These are phyloP conservation scores for Neurospora hispaniola DNA, from an alignment of 495 filamentous ascomycete genomes.

Conservation along the genomic window DNA sequence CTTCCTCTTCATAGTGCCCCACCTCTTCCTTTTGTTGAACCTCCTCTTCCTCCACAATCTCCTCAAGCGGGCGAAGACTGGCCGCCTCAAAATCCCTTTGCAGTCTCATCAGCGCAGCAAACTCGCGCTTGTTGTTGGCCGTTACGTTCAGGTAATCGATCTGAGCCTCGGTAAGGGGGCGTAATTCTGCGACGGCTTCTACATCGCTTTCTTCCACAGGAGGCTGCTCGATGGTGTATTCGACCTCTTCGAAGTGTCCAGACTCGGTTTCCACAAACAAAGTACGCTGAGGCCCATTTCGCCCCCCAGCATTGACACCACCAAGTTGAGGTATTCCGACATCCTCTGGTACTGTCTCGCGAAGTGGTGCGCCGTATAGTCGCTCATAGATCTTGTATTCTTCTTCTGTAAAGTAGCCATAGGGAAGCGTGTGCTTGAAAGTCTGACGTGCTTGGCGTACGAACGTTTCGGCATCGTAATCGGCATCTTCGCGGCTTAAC, in stretches of 20 bases:
- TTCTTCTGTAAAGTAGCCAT: conserved; percentile 54
- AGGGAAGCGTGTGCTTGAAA: conserved; percentile 70
- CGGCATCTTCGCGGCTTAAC: background rate
- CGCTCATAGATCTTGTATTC: conserved; percentile 70
- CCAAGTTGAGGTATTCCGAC: conserved; percentile 35
- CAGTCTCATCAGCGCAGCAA: conserved; percentile 36
- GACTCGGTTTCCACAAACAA: conserved; percentile 47
- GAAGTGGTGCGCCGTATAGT: conserved; percentile 62
- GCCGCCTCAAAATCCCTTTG: conserved; percentile 44
- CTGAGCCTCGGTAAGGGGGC: conserved; percentile 8
- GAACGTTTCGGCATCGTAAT: conserved; percentile 43
- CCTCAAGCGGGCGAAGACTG: conserved; percentile 33
- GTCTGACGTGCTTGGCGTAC: conserved; percentile 59
- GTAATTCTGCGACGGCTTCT: background rate
- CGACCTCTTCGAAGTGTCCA: conserved; percentile 52
- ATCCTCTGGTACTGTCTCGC: conserved; percentile 46
- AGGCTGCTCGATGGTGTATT: conserved; percentile 23
- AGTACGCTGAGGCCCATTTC: conserved; percentile 9
- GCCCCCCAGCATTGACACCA: background rate
- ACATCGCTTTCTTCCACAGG: conserved; percentile 6
- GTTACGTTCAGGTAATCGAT: conserved; percentile 31
- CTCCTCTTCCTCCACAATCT: conserved; percentile 37
- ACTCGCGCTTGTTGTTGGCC: conserved; percentile 40
- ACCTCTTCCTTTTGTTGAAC: conserved; percentile 25
- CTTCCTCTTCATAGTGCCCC: conserved; percentile 18